phyloP scores from a whole-genome alignment of 2,329 filamentous ascomycete genomes.

The Alternaria sp. region DNA sequence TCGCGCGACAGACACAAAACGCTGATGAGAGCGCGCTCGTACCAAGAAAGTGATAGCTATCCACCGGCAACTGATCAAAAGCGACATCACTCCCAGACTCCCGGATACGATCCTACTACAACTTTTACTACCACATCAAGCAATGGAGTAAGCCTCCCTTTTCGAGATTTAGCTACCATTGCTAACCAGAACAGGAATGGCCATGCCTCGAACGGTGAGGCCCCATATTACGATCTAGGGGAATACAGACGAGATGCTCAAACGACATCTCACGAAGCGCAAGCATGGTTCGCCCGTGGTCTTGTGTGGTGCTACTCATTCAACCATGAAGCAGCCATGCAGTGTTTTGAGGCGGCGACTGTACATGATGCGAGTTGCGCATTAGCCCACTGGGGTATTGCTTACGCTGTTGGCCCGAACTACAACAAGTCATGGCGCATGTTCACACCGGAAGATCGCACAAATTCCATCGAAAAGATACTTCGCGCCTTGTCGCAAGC shows the following conservation, averaged over 20 bases:
- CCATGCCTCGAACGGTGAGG: background rate
- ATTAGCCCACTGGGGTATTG: slow-evolving; percentile 60
- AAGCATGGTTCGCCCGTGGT: slow-evolving; percentile 71
- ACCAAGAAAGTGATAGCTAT: background rate
- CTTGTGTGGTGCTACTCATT: slow-evolving; percentile 74
- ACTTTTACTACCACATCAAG: background rate
- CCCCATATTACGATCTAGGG: background rate
- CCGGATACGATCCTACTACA: background rate
- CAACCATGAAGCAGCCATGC: slow-evolving; percentile 71
- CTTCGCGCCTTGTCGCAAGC: slow-evolving; percentile 44
- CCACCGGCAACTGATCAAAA: background rate
- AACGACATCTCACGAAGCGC: slow-evolving; percentile 24
- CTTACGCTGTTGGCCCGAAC: slow-evolving; percentile 73
- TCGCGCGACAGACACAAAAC: background rate
- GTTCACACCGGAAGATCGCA: slow-evolving; percentile 59
- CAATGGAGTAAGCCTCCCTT: background rate
- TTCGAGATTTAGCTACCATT: background rate
- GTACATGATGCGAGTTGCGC: slow-evolving; percentile 57
- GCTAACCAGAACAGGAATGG: background rate
- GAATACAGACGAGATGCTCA: background rate
- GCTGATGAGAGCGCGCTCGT: background rate
- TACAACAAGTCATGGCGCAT: slow-evolving; percentile 76
- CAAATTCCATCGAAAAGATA: slow-evolving; percentile 61
- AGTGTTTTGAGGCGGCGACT: slow-evolving; percentile 65
- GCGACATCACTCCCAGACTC: background rate